Evolutionary conservation across 1,284 basidiomycete genomes (phyloP), one percentile per base, ranked within the genome.

Genomic region (Ceratobasidium sp.): DNA sequence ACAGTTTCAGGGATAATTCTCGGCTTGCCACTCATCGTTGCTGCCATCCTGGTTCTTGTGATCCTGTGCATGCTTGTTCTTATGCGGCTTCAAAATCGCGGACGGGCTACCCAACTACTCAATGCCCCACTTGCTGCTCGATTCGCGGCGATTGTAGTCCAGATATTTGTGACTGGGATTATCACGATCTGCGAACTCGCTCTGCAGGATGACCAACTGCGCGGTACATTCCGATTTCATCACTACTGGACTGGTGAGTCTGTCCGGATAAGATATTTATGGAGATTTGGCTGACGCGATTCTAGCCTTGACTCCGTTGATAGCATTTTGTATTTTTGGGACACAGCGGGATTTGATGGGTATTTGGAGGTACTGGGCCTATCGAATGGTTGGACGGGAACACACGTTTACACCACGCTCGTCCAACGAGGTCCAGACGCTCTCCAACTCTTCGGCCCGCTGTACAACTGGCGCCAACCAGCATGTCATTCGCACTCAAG

Each of bases 281-380:
- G 22, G 34, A 27, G 10, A 6, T 3, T 5, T 53, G 31, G 49
- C 53, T 17, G 35, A n/a, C n/a, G 25, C 17, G 10, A 1, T 31
- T 42, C 42, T 17, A 65, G 60, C 40, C 6, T 27, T 65, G 47
- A 35, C 34, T 17, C 60, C 60, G 1, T 25, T 65, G 12, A 31
- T 53, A 13, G 20, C 53, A 20, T 65, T 65, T n/a, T 8, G 27
- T 15, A 52, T 65, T 34, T 65, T 65, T 27, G 60, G 60, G 35
- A 65, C 60, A 8, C 60, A 65, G 35, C 32, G 20, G 20, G 60
- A 65, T 20, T 29, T 65, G 17, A 42, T 65, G 60, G 1, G n/a
- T 8, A 65, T 65, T 6, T 65, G 60, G 60, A 38, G 20, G 25
- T 65, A 65, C 25, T 65, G 60, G 60, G 32, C 22, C 35, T 65